Conservation (phyloP, 1,139 yeast genomes). For the Kurtzmaniella quercitrusa region DNA sequence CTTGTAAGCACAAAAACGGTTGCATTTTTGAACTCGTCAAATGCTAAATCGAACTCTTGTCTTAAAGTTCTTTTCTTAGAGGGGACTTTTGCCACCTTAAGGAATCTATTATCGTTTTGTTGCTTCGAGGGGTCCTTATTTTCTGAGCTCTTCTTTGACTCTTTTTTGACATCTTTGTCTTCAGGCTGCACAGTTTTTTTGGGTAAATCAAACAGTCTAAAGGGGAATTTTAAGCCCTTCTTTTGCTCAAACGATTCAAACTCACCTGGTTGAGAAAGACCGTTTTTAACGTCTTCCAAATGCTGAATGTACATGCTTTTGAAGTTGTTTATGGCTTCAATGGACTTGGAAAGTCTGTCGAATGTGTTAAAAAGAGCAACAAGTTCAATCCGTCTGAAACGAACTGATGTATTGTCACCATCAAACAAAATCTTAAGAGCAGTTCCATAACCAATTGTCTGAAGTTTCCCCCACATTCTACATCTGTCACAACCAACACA, state of each 20-base stretch:
- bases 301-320: slow-evolving; percentile 49
- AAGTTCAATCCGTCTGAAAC: slow-evolving; percentile 76
- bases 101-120: slow-evolving; percentile 2
- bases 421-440: slow-evolving; percentile 89
- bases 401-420: slow-evolving; percentile 36
- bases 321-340: slow-evolving; percentile 70
- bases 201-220: slow-evolving; percentile 17
- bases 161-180: slow-evolving; percentile 6
- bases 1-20: slow-evolving; percentile 61
- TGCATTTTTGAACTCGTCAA: slow-evolving; percentile 58
- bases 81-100: slow-evolving; percentile 7
- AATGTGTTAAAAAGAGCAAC: slow-evolving; percentile 90
- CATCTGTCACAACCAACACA: slow-evolving; percentile 98
- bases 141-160: slow-evolving; percentile 4
- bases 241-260: slow-evolving; percentile 26
- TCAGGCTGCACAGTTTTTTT: slow-evolving; percentile 7
- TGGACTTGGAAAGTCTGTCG: slow-evolving; percentile 83
- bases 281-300: slow-evolving; percentile 37
- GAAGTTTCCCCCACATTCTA: slow-evolving; percentile 96
- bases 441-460: slow-evolving; percentile 96
- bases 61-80: slow-evolving; percentile 19
- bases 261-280: slow-evolving; percentile 40
- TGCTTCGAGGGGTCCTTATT: not conserved
- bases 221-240: slow-evolving; percentile 41
- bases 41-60: slow-evolving; percentile 52